Conservation (phyloP, 257 asterid genomes). For the Thymus mandschuricus region DNA sequence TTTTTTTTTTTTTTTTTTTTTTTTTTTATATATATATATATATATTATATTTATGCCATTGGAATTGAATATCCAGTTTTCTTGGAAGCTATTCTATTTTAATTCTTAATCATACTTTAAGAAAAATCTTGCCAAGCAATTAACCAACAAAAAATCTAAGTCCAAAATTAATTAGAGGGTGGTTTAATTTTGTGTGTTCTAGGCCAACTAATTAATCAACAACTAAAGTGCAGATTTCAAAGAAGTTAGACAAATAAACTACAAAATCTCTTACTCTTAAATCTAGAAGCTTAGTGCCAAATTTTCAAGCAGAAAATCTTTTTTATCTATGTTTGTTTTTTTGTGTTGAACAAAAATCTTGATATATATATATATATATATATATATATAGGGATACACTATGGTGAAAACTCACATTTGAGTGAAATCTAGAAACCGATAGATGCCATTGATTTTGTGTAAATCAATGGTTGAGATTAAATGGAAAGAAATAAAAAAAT, state of each 20-base stretch:
- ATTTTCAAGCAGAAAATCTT: background rate
- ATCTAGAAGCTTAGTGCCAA: conserved; percentile 10
- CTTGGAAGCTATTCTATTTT: background rate
- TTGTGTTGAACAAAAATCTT: background rate
- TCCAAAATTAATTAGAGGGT: background rate
- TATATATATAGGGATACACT: no score
- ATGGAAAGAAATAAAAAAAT: no score
- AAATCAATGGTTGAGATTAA: no score
- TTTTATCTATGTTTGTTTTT: background rate
- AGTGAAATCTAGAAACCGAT: no score
- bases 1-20: no score
- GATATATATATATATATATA: background rate
- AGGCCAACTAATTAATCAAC: conserved; percentile 15
- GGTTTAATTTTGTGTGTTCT: background rate
- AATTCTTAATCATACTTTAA: no score
- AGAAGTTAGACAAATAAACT: background rate
- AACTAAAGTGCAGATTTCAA: conserved; percentile 20
- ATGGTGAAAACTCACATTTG: no score
- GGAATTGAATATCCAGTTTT: background rate
- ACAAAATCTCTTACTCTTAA: background rate
- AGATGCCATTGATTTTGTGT: no score
- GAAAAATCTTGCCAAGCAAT: no score
- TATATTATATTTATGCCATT: background rate
- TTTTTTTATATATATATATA: no score
- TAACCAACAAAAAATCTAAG: background rate